These are phyloP conservation scores for Ophiostoma ips DNA, from an alignment of 2,329 filamentous ascomycete species.

Conservation along the genomic window DNA sequence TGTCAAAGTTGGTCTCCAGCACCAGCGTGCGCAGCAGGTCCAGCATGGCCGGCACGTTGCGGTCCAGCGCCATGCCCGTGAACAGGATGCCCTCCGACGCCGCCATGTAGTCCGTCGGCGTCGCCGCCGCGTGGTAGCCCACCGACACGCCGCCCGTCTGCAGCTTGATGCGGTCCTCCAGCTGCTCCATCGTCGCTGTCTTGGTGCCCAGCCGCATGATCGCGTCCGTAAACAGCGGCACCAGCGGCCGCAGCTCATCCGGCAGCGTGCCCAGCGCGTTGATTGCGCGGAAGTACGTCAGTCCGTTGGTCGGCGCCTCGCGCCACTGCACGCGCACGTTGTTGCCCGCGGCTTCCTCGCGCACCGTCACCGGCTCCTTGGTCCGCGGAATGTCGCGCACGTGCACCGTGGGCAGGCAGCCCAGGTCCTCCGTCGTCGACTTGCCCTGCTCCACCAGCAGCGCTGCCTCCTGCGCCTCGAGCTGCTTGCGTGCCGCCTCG, in stretches of 20 bases:
- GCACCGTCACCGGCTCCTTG: conserved; percentile 46
- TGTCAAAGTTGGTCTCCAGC: conserved; percentile 79
- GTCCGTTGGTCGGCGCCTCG: conserved; percentile 82
- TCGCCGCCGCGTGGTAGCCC: conserved; percentile 69
- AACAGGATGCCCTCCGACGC: conserved; percentile 74
- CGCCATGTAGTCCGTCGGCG: conserved; percentile 54
- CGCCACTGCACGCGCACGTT: conserved; percentile 78
- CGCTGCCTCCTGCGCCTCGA: conserved; percentile 66
- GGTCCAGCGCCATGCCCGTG: conserved; percentile 75
- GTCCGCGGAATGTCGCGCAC: conserved; percentile 77
- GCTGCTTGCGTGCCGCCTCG: conserved; percentile 37
- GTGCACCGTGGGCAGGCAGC: conserved; percentile 75
- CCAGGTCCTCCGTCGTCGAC: conserved; percentile 70
- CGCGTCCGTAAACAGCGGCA: conserved; percentile 82
- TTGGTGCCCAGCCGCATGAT: conserved; percentile 89
- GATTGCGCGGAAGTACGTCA: conserved; percentile 90
- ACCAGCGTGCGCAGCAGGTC: conserved; percentile 69
- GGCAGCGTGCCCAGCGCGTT: conserved; percentile 68
- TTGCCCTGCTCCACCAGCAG: conserved; percentile 73
- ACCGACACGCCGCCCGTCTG: conserved; percentile 87
- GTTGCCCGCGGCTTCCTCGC: conserved; percentile 39
- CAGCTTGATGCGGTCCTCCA: conserved; percentile 90
- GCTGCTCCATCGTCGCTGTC: conserved; percentile 77
- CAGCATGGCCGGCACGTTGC: conserved; percentile 84
- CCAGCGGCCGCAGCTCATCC: conserved; percentile 66